These are phyloP conservation scores for Wickerhamomyces rabaulensis DNA, from an alignment of 805 yeast genomes.

Conservation along the genomic window DNA sequence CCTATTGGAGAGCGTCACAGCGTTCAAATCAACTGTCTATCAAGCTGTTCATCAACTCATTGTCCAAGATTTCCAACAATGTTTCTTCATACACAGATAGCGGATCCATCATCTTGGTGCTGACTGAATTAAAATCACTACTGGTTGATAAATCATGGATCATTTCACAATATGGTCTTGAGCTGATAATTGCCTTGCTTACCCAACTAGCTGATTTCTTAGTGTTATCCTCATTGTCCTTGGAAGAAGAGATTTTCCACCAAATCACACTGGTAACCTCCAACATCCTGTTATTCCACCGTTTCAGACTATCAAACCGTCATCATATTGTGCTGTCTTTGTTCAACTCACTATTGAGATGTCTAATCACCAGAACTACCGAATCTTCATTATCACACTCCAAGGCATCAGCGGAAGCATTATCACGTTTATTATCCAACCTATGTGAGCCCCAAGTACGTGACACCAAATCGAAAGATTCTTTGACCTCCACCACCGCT, in stretches of 20 bases:
- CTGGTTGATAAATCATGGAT: constrained; percentile 50
- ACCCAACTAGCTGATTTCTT: constrained; percentile 21
- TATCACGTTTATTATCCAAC: constrained; percentile 55
- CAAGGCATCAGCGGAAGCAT: constrained; percentile 39
- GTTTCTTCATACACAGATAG: neutral
- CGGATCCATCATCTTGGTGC: neutral
- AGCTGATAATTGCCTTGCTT: constrained; percentile 41
- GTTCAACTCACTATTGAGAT: constrained; percentile 45
- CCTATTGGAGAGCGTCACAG: constrained; percentile 8
- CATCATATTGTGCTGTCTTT: constrained; percentile 57
- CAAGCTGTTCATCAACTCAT: constrained; percentile 9
- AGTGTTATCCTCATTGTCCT: neutral
- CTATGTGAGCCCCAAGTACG: constrained; percentile 64
- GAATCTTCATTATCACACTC: constrained; percentile 16
- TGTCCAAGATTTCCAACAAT: constrained; percentile 10
- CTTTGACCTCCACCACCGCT: constrained; percentile 50
- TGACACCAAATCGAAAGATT: constrained; percentile 25
- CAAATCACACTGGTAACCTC: constrained; percentile 48
- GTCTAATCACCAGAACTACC: constrained; percentile 28
- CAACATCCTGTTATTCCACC: constrained; percentile 56
- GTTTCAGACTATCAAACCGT: constrained; percentile 66
- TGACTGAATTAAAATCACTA: constrained; percentile 31
- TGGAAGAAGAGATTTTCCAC: constrained; percentile 17
- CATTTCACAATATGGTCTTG: constrained; percentile 62
- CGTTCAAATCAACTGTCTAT: constrained; percentile 8